Evolutionary conservation across 257 asterid genomes (phyloP).

Genomic region (Gentiana macrophylla): DNA sequence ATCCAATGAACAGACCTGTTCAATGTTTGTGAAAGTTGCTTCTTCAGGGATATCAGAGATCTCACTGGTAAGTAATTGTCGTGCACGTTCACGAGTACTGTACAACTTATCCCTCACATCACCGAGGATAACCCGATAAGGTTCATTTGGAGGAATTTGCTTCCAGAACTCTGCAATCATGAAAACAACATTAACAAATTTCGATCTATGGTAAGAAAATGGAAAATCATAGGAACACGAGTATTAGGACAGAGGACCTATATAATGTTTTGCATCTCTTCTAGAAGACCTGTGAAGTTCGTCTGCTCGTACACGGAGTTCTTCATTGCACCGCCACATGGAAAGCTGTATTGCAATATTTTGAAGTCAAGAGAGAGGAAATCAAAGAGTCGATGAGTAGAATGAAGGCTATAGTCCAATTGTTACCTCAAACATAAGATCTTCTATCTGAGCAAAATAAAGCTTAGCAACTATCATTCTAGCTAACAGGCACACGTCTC

Average conservation of each 20-base stretch:
- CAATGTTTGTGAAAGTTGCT: slow-evolving; percentile 52
- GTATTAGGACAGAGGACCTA: slow-evolving; percentile 30
- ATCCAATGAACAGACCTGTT: slow-evolving; percentile 41
- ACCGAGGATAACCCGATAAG: slow-evolving; percentile 89
- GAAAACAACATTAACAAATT: background rate
- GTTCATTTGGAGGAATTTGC: slow-evolving; percentile 78
- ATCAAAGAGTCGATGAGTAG: background rate
- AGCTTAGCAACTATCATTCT: slow-evolving; percentile 97
- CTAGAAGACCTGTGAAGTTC: slow-evolving; percentile 64
- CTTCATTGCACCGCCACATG: slow-evolving; percentile 98
- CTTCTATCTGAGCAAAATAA: slow-evolving; percentile 86
- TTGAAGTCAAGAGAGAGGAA: background rate
- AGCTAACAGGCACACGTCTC: slow-evolving; percentile 87
- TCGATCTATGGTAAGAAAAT: slow-evolving; percentile 5
- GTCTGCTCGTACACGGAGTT: slow-evolving; percentile 58
- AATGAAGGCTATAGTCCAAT: background rate
- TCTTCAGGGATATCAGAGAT: slow-evolving; percentile 63
- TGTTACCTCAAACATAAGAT: slow-evolving; percentile 92
- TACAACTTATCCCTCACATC: slow-evolving; percentile 89
- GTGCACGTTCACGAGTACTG: slow-evolving; percentile 86
- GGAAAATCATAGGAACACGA: background rate
- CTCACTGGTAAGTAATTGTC: slow-evolving; percentile 65
- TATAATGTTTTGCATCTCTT: slow-evolving; percentile 77
- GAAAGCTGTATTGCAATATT: slow-evolving; percentile 47
- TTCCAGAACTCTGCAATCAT: slow-evolving; percentile 77